Conservation (phyloP, 2,329 filamentous ascomycete species). For the Penicillium sp. region DNA sequence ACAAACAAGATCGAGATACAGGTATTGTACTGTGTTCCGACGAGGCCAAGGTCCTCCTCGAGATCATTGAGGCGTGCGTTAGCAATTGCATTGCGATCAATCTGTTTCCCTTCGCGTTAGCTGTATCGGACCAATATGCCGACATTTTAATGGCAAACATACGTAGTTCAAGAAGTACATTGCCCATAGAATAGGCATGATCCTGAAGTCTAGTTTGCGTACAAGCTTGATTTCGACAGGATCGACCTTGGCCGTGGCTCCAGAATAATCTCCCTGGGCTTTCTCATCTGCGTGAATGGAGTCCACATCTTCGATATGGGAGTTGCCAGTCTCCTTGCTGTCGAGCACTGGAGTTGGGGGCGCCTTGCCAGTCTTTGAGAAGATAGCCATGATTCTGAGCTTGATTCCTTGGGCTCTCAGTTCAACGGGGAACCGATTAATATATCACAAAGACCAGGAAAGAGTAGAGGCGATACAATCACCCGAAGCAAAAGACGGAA, state of each 20-base stretch:
- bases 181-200: conserved; percentile 9
- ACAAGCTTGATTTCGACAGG: conserved; percentile 3
- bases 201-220: conserved; percentile 7
- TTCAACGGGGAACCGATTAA: background rate
- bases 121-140: background rate
- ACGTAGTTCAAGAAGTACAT: conserved; percentile 11
- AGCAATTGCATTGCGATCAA: conserved; percentile 29
- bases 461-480: background rate
- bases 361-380: background rate
- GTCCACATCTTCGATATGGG: background rate
- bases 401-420: background rate
- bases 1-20: conserved; percentile 26
- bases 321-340: background rate
- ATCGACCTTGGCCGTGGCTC: conserved; percentile 3
- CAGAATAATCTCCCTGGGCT: conserved; percentile 6
- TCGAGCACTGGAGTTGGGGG: background rate
- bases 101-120: background rate
- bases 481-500: background rate
- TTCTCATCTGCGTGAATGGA: conserved; percentile 1
- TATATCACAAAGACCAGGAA: background rate
- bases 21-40: conserved; percentile 31
- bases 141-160: background rate
- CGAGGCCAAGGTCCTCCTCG: conserved; percentile 25
- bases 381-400: background rate
- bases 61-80: conserved; percentile 29